Base-by-base conservation (phyloP, 768 basidiomycete genomes). In the Dacryopinax spathularia region DNA sequence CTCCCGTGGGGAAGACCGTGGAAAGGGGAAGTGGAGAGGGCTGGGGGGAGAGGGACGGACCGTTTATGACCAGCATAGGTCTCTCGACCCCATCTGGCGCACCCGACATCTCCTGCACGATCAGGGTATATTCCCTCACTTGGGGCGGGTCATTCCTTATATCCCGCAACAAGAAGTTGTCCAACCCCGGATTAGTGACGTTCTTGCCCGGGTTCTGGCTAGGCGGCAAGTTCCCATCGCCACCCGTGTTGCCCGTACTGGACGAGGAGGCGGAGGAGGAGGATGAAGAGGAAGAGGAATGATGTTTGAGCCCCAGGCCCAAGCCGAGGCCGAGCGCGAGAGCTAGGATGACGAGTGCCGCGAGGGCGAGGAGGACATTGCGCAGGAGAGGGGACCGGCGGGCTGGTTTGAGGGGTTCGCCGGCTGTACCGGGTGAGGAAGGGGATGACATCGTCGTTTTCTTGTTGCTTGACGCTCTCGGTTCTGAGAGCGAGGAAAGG, bases 31-130 rank as follows among this genome's bases (percentile, higher is more conserved):
- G 16, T 62, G 34, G 3, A 20, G 27, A 27, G 60, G 25, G 56
- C 18, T n/a, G n/a, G n/a, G n/a, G n/a, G n/a, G n/a, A n/a, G n/a
- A n/a, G n/a, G 59, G 2, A 25, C 20, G 34, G 63, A 73, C 79
- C 77, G 33, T 81, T 81, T 29, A 81, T 79, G 56, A 80, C 79
- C 2, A 80, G 70, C 77, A 80, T 78, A 0, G 69, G 68, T 43
- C 76, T 74, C 44, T 74, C 67, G 34, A 76, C 70, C 39, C 77
- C 80, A 65, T 80, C 78, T 1, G 77, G 78, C 0, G 78, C 71
- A 1, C 77, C 75, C 2, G 64, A 64, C n/a, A 74, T 69, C 65
- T 75, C 69, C 13, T 73, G 71, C 7, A 81, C 69, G n/a, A 73
- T 73, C 73, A 79, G 81, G 43, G 75, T 74, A 61, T 75, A 79